These are phyloP conservation scores for Penicillium angulare DNA, from an alignment of 495 filamentous ascomycete genomes.

Conservation along the genomic window DNA sequence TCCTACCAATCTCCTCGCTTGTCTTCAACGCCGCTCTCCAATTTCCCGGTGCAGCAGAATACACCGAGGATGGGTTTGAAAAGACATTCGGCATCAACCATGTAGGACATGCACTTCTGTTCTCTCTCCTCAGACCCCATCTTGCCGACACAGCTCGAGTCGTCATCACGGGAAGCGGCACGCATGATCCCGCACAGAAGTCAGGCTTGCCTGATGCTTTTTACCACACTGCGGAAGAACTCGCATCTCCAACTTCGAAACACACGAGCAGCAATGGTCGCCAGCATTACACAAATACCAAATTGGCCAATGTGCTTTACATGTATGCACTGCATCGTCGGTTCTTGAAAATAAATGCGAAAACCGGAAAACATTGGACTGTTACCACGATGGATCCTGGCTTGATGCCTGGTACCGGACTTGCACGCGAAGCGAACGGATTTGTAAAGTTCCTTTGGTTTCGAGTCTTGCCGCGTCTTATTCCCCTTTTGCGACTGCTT, in stretches of 20 bases:
- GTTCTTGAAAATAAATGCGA: constrained; percentile 18
- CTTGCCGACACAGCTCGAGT: constrained; percentile 49
- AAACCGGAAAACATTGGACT: constrained; percentile 25
- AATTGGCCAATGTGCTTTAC: constrained; percentile 34
- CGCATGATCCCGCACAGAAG: constrained; percentile 34
- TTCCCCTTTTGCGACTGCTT: constrained; percentile 32
- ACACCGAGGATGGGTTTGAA: constrained; percentile 41
- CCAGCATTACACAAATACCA: constrained; percentile 29
- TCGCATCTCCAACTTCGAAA: constrained; percentile 26
- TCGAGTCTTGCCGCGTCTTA: constrained; percentile 30
- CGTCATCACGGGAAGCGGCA: constrained; percentile 34
- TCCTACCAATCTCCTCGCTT: constrained; percentile 43
- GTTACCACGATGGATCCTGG: constrained; percentile 44
- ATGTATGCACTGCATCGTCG: constrained; percentile 38
- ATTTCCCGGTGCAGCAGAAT: constrained; percentile 27
- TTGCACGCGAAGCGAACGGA: constrained; percentile 25
- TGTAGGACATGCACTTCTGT: constrained; percentile 48
- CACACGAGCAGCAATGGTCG: constrained; percentile 19
- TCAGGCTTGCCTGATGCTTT: constrained; percentile 25
- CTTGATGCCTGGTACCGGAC: constrained; percentile 46
- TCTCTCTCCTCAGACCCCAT: constrained; percentile 45
- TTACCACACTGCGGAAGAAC: constrained; percentile 29
- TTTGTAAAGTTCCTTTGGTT: constrained; percentile 24
- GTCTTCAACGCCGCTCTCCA: constrained; percentile 50
- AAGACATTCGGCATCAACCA: constrained; percentile 42